Evolutionary conservation across 129 eudicot genomes (phyloP).

Genomic region (Rutidosis leptorrhynchoides): DNA sequence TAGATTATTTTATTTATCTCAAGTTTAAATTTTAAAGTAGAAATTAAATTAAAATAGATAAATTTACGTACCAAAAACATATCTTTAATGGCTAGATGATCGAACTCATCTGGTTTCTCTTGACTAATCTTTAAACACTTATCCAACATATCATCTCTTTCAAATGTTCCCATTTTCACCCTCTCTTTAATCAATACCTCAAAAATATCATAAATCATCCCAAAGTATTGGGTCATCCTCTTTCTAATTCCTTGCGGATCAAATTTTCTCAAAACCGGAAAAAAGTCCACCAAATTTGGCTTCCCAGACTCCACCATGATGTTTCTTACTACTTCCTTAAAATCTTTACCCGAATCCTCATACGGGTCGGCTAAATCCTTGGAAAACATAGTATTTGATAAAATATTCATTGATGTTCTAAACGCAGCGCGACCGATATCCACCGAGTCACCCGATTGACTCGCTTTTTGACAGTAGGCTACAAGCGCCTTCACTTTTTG

Average conservation of each 20-base stretch:
- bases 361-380: slow-evolving; percentile 43
- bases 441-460: slow-evolving; percentile 22
- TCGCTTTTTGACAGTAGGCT: slow-evolving; percentile 26
- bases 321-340: slow-evolving; percentile 42
- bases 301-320: slow-evolving; percentile 47
- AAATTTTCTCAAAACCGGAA: too few species aligned
- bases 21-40: too few species aligned
- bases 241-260: slow-evolving; percentile 35
- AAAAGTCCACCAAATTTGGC: slow-evolving; percentile 53
- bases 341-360: slow-evolving; percentile 45
- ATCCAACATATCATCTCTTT: slow-evolving; percentile 7
- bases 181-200: too few species aligned
- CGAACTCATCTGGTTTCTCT: slow-evolving; percentile 20
- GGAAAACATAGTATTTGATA: slow-evolving; percentile 54
- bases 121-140: slow-evolving; percentile 1
- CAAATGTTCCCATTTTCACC: background rate
- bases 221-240: slow-evolving; percentile 1
- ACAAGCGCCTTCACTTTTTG: slow-evolving; percentile 48
- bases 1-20: too few species aligned
- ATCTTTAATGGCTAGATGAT: background rate
- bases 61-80: slow-evolving; percentile 4
- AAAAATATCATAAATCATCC: slow-evolving; percentile 22
- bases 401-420: slow-evolving; percentile 33
- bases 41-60: background rate
- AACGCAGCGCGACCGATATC: slow-evolving; percentile 28